Evolutionary conservation across 2,329 filamentous ascomycete genomes (phyloP).

Genomic region (Fusarium sp.): DNA sequence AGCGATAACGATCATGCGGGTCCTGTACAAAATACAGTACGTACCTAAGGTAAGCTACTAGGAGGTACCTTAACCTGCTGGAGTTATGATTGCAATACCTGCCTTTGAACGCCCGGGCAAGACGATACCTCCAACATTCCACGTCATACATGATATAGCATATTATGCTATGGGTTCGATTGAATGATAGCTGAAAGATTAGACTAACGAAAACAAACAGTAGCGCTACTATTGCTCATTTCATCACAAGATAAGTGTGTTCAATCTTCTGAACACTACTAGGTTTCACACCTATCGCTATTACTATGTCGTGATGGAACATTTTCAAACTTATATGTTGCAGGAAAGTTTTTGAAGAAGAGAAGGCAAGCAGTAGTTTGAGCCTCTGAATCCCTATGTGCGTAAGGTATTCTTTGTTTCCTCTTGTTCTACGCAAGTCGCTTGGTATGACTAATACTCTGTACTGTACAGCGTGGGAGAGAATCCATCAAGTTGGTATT

Average conservation of each 20-base stretch:
- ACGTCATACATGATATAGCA: too few relatives aligned
- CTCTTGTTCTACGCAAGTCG: background rate
- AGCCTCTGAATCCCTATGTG: background rate
- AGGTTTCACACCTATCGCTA: background rate
- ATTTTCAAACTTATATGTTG: background rate
- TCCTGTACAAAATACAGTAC: too few relatives aligned
- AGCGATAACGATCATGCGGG: slow-evolving; percentile 10
- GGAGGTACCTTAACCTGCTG: too few relatives aligned
- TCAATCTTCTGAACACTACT: background rate
- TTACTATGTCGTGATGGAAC: background rate
- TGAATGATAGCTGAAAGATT: too few relatives aligned
- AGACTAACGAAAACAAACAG: background rate
- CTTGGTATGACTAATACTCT: background rate
- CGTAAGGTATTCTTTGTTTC: background rate
- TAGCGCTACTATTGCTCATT: background rate
- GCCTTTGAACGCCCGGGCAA: too few relatives aligned
- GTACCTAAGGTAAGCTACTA: too few relatives aligned
- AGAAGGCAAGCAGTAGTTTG: background rate
- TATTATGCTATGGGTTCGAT: too few relatives aligned
- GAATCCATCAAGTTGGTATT: background rate
- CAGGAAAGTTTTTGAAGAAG: background rate
- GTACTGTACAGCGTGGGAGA: background rate
- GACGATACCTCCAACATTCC: too few relatives aligned
- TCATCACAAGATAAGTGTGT: background rate
- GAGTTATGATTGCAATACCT: too few relatives aligned